Evolutionary conservation across 306 rosid genomes (phyloP), one percentile per base, ranked within the genome.

Genomic region (Casuarina glauca): DNA sequence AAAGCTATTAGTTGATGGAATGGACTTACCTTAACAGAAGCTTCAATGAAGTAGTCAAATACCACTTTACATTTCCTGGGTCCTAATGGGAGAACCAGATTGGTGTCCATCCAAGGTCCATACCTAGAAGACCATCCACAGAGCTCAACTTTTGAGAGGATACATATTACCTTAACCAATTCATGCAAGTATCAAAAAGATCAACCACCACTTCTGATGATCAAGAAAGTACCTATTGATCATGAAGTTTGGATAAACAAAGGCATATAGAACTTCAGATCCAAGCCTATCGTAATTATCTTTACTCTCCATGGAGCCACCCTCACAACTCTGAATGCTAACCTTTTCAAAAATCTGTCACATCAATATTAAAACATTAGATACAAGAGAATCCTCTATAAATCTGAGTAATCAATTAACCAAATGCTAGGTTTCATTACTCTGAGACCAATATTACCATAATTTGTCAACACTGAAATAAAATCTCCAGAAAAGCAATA

Each of bases 21-120:
- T 66, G 20, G 35, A 17, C 38, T 88, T 92, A 94, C 98, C 97
- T 82, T 77, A n/a, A 83, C 80, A 9, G 93, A 72, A 86, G 86
- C 76, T 80, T 90, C 98, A 61, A 92, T 94, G 82, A 88, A 94
- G 82, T 90, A 94, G 79, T 94, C 96, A 80, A 89, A 94, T 81
- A 89, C 83, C 44, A 92, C 93, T 76, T 43, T 88, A 76, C 97
- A 92, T 89, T 87, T 92, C 72, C 81, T 79, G 39, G 90, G 91
- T 89, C 93, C 97, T 26, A 92, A 86, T 15, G 98, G 98, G 66
- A 92, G 87, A 76, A 94, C 98, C 36, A 94, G 94, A 81, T 94
- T 94, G 72, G 95, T 92, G 78, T 92, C 98, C 98, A 92, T 92
- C 97, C 97, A 94, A 72, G 98, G 97, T 82, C 98, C 98, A 87